Evolutionary conservation across 176 grass and related monocot genomes (phyloP).

Genomic region (Oryza meridionalis): DNA sequence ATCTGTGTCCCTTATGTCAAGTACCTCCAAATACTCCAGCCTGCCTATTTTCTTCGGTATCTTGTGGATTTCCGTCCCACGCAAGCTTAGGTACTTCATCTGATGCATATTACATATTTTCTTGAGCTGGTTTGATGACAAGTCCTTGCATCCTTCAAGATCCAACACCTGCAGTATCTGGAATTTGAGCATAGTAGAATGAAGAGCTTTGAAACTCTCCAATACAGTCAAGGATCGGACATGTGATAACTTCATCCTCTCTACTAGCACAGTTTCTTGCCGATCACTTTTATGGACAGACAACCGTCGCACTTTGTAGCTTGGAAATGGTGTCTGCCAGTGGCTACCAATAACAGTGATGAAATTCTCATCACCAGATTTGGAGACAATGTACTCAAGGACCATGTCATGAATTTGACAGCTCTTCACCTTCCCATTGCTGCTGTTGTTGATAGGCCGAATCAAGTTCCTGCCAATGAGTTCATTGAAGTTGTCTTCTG

Average conservation of each 20-base stretch:
- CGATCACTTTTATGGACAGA: no score
- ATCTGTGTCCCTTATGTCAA: slow-evolving; percentile 40
- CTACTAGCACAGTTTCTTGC: neutral
- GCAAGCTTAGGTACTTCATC: slow-evolving; percentile 36
- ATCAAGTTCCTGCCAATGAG: neutral
- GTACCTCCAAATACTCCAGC: slow-evolving; percentile 13
- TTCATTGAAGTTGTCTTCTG: no score
- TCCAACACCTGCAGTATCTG: slow-evolving; percentile 30
- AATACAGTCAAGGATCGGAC: slow-evolving; percentile 22
- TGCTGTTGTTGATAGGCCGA: slow-evolving; percentile 5
- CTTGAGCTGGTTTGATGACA: neutral
- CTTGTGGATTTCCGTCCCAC: neutral
- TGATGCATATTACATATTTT: slow-evolving; percentile 35
- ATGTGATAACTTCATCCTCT: slow-evolving; percentile 20
- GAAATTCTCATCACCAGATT: slow-evolving; percentile 39
- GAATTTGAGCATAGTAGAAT: neutral
- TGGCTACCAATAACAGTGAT: slow-evolving; percentile 29
- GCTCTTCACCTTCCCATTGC: slow-evolving; percentile 38
- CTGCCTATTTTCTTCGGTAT: neutral
- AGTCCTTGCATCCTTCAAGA: slow-evolving; percentile 25
- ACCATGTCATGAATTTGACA: slow-evolving; percentile 46
- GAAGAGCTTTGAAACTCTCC: neutral
- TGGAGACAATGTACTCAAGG: slow-evolving; percentile 32
- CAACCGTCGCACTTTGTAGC: slow-evolving; percentile 1
- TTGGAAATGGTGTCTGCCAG: slow-evolving; percentile 15